Conservation (phyloP, 192 early-diverging fungal genomes). For the Coemansia sp. region DNA sequence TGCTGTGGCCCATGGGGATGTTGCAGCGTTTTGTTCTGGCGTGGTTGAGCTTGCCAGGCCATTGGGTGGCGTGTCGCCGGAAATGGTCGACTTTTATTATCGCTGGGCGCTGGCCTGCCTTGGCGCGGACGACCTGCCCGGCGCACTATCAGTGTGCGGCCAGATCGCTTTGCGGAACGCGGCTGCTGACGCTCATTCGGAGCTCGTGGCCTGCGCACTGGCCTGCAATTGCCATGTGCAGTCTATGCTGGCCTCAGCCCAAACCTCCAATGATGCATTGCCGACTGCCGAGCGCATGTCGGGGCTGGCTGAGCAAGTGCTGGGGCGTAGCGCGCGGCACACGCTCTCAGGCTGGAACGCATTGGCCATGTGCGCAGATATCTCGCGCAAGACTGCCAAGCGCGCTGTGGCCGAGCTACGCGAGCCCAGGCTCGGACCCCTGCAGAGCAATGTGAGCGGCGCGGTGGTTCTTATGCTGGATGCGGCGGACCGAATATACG, state of each 20-base stretch:
- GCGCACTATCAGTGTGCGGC: background rate
- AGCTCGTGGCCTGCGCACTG: slow-evolving; percentile 12
- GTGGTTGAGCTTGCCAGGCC: slow-evolving; percentile 4
- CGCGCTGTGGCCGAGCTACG: slow-evolving; percentile 8
- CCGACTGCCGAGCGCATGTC: background rate
- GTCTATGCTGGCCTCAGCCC: background rate
- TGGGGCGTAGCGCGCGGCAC: slow-evolving; percentile 12
- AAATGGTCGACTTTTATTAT: slow-evolving; percentile 1
- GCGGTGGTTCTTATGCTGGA: slow-evolving; percentile 12
- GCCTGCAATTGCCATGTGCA: background rate
- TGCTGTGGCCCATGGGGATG: background rate
- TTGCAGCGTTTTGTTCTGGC: slow-evolving; percentile 19
- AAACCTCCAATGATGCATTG: background rate
- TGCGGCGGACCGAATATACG: slow-evolving; percentile 26
- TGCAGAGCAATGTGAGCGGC: background rate
- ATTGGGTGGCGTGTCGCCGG: background rate
- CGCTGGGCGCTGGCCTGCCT: background rate
- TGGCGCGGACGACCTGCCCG: background rate
- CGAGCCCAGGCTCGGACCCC: background rate
- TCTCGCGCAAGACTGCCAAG: slow-evolving; percentile 20
- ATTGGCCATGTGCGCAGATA: slow-evolving; percentile 36
- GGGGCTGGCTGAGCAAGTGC: background rate
- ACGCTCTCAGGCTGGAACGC: slow-evolving; percentile 47
- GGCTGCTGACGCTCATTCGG: background rate
- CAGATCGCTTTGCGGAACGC: background rate